phyloP scores from a whole-genome alignment of 2,329 filamentous ascomycete species.

The Claviceps sp. region DNA sequence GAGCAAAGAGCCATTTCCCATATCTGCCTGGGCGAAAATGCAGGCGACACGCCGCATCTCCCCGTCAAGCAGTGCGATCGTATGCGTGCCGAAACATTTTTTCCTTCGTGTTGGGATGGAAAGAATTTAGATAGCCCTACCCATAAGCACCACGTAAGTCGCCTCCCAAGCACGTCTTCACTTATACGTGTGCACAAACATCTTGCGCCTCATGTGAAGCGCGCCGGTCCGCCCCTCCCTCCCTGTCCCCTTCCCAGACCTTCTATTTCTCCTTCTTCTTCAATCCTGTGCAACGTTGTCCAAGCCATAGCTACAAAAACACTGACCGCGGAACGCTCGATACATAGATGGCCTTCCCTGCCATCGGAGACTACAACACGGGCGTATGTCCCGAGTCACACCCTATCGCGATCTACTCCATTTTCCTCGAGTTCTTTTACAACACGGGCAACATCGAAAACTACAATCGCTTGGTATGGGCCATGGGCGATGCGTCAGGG shows the following conservation, averaged over 20 bases:
- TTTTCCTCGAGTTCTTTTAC: constrained; percentile 34
- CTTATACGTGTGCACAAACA: too few species aligned
- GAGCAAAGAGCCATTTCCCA: constrained; percentile 40
- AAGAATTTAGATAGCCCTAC: constrained; percentile 37
- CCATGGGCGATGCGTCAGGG: constrained; percentile 15
- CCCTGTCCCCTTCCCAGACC: too few species aligned
- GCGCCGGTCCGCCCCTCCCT: too few species aligned
- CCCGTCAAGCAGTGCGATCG: constrained; percentile 38
- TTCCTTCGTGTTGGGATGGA: constrained; percentile 52
- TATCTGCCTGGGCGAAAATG: constrained; percentile 33
- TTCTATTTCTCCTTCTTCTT: not conserved
- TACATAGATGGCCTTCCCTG: constrained; percentile 16
- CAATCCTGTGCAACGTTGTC: not conserved
- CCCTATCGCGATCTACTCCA: constrained; percentile 29
- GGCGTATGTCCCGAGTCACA: constrained; percentile 26
- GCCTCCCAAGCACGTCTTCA: not conserved
- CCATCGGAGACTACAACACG: constrained; percentile 15
- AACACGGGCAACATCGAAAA: constrained; percentile 19
- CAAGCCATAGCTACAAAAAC: not conserved
- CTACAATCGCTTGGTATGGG: constrained; percentile 15
- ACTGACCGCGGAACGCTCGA: too few species aligned
- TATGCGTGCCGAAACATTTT: constrained; percentile 39
- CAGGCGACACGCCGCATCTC: constrained; percentile 34
- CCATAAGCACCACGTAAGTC: constrained; percentile 39
- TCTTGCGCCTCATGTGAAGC: too few species aligned